Evolutionary conservation across 495 filamentous ascomycete genomes (phyloP), one percentile per base, ranked within the genome.

Genomic region (Podospora anserina): DNA sequence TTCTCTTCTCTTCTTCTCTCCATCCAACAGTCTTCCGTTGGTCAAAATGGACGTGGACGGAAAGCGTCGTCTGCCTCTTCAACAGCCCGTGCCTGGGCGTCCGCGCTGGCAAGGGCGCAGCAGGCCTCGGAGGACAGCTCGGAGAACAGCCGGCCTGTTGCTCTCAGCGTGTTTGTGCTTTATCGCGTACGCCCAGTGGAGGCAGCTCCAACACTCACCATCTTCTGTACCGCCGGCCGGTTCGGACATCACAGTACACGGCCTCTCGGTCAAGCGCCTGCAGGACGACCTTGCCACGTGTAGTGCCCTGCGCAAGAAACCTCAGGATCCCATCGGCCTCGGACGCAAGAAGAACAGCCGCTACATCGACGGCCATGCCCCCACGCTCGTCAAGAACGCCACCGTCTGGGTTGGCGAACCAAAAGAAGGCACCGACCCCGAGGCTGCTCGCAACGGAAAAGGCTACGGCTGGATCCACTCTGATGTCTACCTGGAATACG

Each of bases 381-480:
- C 82, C 9, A 84, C 82, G 0, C 71, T 84, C n/a, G 80, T 85
- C 64, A 80, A 76, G 65, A 86, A 87, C 73, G 83, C 82, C 2
- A 82, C 78, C 6, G 72, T 86, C 18, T 87, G 85, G 80, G 74
- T 85, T n/a, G 85, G 85, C 57, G 83, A 85, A 65, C 80, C 78
- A n/a, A 71, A 66, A 32, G 61, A 79, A 32, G 78, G 77, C 5
- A 81, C 79, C n/a, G 75, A 75, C 4, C 74, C 77, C 26, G 78
- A 80, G 56, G 79, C 77, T 66, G 81, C 81, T 0, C 80, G 78
- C 57, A 78, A 74, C 30, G 82, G 81, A n/a, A 78, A 76, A 59
- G 82, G 82, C 44, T 84, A 75, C 69, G 66, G 69, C 49, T 84
- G 82, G 82, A 75, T 74, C 39, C 66, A 56, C 7, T 75, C 79